A percentile compares a stretch with the other conserved stretches of the same genome.
Evolutionary conservation across 2,329 filamentous ascomycete genomes (phyloP).

Genomic region (Pseudocercospora fuligena): DNA sequence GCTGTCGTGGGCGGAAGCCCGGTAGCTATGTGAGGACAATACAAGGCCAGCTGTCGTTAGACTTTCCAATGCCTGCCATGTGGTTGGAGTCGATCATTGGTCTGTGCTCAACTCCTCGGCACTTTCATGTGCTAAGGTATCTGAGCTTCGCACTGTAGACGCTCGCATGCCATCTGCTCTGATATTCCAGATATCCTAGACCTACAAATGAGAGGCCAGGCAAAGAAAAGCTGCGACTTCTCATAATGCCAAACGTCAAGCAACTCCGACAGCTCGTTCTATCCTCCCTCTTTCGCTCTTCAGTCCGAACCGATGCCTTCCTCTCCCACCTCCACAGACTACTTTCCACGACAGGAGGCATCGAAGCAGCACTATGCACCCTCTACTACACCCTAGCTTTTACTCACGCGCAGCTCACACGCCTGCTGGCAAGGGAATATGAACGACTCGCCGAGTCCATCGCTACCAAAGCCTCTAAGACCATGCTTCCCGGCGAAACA

Average conservation of each 20-base stretch:
- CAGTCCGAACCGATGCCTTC: constrained; percentile 20
- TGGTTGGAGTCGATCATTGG: not conserved
- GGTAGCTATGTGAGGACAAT: not conserved
- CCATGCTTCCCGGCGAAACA: constrained; percentile 49
- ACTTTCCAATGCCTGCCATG: constrained; percentile 5
- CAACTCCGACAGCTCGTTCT: constrained; percentile 19
- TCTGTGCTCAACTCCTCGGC: not conserved
- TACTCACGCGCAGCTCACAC: constrained; percentile 46
- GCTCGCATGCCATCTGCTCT: not conserved
- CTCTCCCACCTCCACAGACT: constrained; percentile 31
- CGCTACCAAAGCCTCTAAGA: constrained; percentile 44
- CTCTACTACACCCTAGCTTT: constrained; percentile 51
- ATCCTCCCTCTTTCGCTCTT: not conserved
- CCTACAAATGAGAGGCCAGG: too few relatives aligned
- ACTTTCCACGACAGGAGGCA: constrained; percentile 47
- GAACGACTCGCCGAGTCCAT: constrained; percentile 43
- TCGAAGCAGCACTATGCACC: constrained; percentile 50
- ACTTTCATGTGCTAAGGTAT: too few relatives aligned
- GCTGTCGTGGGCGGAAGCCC: not conserved
- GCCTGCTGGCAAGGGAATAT: constrained; percentile 44
- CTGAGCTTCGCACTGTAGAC: not conserved
- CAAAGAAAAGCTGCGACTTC: not conserved
- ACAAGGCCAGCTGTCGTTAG: constrained; percentile 10
- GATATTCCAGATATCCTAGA: too few relatives aligned
- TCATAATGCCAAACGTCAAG: constrained; percentile 11